Evolutionary conservation across 2,329 filamentous ascomycete genomes (phyloP), one percentile per base, ranked within the genome.

Genomic region (Stagonosporopsis tanaceti): DNA sequence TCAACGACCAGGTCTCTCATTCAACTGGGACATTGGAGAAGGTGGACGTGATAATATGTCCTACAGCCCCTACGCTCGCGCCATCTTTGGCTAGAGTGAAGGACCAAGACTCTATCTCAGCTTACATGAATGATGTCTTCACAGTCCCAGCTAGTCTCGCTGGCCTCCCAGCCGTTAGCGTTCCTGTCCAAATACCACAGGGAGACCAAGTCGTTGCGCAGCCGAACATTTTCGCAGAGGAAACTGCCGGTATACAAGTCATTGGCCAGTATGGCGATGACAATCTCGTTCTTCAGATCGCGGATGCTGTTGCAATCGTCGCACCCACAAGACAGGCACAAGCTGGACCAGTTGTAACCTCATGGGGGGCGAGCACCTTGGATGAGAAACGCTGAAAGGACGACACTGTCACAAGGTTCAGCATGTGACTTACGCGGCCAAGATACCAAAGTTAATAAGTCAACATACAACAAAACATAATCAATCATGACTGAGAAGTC

Each of bases 121-220:
- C 85, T 1, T 98, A 97, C 72, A 90, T 91, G 81, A 97, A 95
- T 70, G 95, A 99, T 77, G 89, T 98, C 1, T 94, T 98, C 68
- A 98, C 95, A 0, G 94, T 99, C 1, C 95, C 95, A 1, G 93
- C 94, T 2, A 97, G 93, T 77, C 80, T 99, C 63, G 95, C 94
- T 0, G 95, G 95, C 0, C 79, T 99, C 53, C 95, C 95, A 3
- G 91, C 93, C 11, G 85, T 97, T 47, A 97, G 90, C 65, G 82
- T 99, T 11, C 94, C 95, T 0, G 81, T 89, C 61, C 74, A 77
- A 17, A 70, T 81, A 57, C 73, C 73, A 2, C 59, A 60, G 20
- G 58, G 67, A 1, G 61, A 65, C 7, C 40, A 39, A 14, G 64
- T 64, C 6, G 71, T 74, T 2, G 67, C 73, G n/a, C 74, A 70